Evolutionary conservation across 805 yeast species (phyloP), one percentile per base, ranked within the genome.

Genomic region (Yamadazyma ubonensis): DNA sequence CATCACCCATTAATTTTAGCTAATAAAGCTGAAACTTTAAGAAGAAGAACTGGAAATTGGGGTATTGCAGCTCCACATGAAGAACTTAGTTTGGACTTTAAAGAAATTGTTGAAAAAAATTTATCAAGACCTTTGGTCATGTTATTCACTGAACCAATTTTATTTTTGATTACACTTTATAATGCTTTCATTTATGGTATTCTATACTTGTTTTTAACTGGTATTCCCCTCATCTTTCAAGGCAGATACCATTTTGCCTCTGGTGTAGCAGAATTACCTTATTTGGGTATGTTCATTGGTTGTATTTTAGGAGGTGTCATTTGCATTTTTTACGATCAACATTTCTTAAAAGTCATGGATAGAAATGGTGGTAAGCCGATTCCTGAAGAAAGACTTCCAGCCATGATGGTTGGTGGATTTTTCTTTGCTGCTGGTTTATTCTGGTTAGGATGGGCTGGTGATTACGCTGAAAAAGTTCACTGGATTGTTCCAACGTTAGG

Each of bases 361-460:
- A 67, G 57, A n/a, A 79, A 80, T 54, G 75, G 74, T 28, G 81
- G 81, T 34, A 59, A 58, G 29, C 74, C 81, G 0, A 75, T 81
- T 14, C 95, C 96, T 0, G 96, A 89, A 61, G 83, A 81, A 25
- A 78, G 96, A 61, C 68, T 89, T 42, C 78, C 81, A 12, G 80
- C 90, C 70, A 78, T 88, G 83, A 75, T 86, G 63, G 61, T 74
- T 30, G 90, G 95, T 22, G 80, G 82, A 17, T 48, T 86, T 39
- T 56, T 74, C 6, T 86, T 89, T 67, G 83, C 95, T 20, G 68
- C 78, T 38, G 96, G 96, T 38, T 67, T 88, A 46, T 71, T 88
- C 53, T 85, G 96, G 96, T 71, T 89, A 59, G 78, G 86, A 42
- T 89, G 96, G 96, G 69, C 91, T 7, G 96, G 96, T 56, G 75